phyloP scores from a whole-genome alignment of 1,284 basidiomycete species.

The Ganoderma multipileum region DNA sequence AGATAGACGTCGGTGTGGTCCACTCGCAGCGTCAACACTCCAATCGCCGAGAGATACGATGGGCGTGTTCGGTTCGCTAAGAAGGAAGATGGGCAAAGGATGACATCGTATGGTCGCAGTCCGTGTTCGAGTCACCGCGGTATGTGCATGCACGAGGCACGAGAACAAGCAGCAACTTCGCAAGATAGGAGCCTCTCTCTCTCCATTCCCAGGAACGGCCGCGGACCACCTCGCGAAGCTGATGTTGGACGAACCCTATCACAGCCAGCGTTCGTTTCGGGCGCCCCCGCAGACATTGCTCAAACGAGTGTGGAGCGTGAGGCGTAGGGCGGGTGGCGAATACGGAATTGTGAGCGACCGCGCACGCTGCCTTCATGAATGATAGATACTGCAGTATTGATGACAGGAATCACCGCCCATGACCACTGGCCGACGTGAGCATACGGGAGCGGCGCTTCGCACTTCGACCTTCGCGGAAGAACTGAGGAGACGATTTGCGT shows the following conservation, averaged over 20 bases:
- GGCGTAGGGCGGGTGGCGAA: neutral
- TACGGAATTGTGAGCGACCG: neutral
- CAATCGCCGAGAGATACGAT: neutral
- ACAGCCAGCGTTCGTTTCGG: conserved; percentile 3
- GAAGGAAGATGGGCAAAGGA: neutral
- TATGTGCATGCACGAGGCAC: neutral
- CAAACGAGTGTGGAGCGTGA: neutral
- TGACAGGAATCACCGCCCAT: neutral
- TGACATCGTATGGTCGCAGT: neutral
- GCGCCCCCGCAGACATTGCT: neutral
- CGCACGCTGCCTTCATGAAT: neutral
- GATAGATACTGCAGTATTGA: neutral
- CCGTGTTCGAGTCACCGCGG: neutral
- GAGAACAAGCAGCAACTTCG: neutral
- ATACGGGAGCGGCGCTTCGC: neutral
- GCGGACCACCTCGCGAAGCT: neutral
- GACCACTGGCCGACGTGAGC: neutral
- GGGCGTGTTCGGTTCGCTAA: neutral
- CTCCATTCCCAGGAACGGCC: neutral
- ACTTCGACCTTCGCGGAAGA: neutral
- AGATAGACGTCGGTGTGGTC: neutral
- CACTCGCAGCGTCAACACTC: neutral
- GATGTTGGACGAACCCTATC: neutral
- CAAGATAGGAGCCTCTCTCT: neutral
- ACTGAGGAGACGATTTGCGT: neutral